Evolutionary conservation across 345 rosid species (phyloP).

Genomic region (rapeseed (Brassica napus)): Da-Ae NC_063436.1:19741001-19741500

Average conservation of each 20-base stretch:
- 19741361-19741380: conserved; percentile 58
- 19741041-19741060: conserved; percentile 15
- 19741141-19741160: conserved; percentile 65
- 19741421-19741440: conserved; percentile 52
- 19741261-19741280: conserved; percentile 48
- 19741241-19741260: conserved; percentile 79
- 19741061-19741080: conserved; percentile 35
- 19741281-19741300: conserved; percentile 34
- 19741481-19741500: not conserved
- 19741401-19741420: conserved; percentile 51
- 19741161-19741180: conserved; percentile 54
- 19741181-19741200: conserved; percentile 75
- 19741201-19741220: conserved; percentile 70
- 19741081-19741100: conserved; percentile 37
- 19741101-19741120: conserved; percentile 47
- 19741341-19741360: conserved; percentile 63
- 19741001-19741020: conserved; percentile 39
- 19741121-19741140: conserved; percentile 69
- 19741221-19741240: conserved; percentile 76
- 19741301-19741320: conserved; percentile 62
- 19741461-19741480: conserved; percentile 48
- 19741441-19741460: conserved; percentile 83
- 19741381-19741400: conserved; percentile 53
- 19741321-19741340: conserved; percentile 65
- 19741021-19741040: conserved; percentile 27